Conservation (phyloP, 2,329 filamentous ascomycete species). For the Fusarium sublunatum region DNA sequence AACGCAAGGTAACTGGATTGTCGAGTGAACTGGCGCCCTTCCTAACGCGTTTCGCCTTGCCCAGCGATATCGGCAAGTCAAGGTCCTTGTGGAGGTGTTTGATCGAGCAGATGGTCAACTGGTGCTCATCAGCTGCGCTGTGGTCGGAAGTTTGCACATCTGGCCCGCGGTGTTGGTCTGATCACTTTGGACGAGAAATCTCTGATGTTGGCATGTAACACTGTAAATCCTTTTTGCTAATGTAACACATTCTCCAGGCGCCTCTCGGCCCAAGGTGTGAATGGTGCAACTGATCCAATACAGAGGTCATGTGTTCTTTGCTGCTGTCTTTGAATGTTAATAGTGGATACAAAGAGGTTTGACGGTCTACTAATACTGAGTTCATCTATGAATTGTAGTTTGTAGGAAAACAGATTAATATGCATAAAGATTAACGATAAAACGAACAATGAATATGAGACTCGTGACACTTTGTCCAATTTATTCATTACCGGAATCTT, state of each 20-base stretch:
- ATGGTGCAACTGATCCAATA: background rate
- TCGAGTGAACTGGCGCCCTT: background rate
- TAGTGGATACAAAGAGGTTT: too few species aligned
- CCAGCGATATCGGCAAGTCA: conserved; percentile 1
- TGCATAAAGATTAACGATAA: too few species aligned
- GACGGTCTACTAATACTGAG: too few species aligned
- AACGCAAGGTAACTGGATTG: conserved; percentile 1
- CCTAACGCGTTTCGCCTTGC: background rate
- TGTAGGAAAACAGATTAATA: too few species aligned
- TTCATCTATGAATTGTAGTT: too few species aligned
- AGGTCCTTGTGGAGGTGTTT: conserved; percentile 10
- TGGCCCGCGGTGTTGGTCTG: background rate
- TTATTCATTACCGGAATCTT: too few species aligned
- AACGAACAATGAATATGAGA: too few species aligned
- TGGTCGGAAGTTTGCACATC: conserved; percentile 1
- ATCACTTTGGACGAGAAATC: background rate
- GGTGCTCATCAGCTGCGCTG: conserved; percentile 7
- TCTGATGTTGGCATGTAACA: conserved; percentile 1
- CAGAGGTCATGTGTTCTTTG: conserved; percentile 63
- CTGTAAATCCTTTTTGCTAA: conserved; percentile 11
- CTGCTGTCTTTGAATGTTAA: background rate
- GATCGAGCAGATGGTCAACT: conserved; percentile 6
- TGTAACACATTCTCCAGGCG: conserved; percentile 10
- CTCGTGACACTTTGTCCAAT: too few species aligned
- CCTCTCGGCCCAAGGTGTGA: background rate